Evolutionary conservation across 495 filamentous ascomycete genomes (phyloP).

Genomic region (Poronia punctata): DNA sequence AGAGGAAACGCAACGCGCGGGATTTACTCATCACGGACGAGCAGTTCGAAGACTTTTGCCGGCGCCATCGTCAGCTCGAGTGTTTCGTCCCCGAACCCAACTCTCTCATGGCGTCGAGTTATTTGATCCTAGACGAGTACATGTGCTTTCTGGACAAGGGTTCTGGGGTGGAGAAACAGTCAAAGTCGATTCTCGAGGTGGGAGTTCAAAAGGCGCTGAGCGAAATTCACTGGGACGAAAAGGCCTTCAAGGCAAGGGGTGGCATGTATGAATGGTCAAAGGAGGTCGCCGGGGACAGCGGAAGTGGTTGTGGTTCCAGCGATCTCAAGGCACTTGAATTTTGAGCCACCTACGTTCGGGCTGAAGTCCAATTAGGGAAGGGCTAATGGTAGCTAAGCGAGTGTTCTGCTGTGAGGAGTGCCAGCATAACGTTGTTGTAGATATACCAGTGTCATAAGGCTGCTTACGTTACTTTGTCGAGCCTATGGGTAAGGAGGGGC

Average conservation of each 20-base stretch:
- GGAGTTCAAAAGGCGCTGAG: constrained; percentile 44
- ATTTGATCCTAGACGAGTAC: constrained; percentile 50
- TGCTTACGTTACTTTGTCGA: no score
- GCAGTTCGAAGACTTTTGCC: constrained; percentile 42
- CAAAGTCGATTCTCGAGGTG: constrained; percentile 41
- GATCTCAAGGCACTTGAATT: no score
- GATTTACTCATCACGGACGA: constrained; percentile 44
- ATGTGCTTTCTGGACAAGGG: constrained; percentile 48
- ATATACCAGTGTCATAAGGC: no score
- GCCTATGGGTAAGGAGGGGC: no score
- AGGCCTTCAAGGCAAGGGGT: constrained; percentile 39
- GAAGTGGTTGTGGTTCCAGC: no score
- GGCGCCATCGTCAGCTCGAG: constrained; percentile 34
- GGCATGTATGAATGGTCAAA: constrained; percentile 51
- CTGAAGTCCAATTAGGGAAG: no score
- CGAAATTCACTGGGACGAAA: constrained; percentile 45
- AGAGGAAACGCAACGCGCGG: constrained; percentile 35
- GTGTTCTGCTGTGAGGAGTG: no score
- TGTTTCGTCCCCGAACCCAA: constrained; percentile 47
- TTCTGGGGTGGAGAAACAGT: constrained; percentile 30
- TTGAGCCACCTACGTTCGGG: no score
- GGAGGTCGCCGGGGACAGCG: constrained; percentile 6
- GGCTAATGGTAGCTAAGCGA: no score
- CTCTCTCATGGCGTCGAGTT: constrained; percentile 44
- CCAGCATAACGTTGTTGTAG: no score